These are phyloP conservation scores for Aspergillus funiculosus DNA, from an alignment of 495 filamentous ascomycete genomes.

Conservation along the genomic window DNA sequence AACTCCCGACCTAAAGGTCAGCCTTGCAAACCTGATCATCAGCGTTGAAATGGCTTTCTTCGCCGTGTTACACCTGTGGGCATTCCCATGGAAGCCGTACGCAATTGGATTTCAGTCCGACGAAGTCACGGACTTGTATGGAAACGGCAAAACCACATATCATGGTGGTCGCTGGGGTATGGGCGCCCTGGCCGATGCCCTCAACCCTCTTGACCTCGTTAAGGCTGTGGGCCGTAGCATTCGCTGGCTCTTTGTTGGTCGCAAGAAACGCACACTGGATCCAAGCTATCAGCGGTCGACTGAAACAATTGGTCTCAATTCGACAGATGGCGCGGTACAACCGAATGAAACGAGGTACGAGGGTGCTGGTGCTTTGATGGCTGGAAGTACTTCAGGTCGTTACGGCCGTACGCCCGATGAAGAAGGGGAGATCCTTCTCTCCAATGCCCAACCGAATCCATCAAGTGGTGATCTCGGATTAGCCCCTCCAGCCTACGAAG, in stretches of 20 bases:
- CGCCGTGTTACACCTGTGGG: conserved; percentile 70
- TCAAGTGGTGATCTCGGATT: conserved; percentile 8
- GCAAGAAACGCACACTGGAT: conserved; percentile 50
- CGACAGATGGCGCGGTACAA: conserved; percentile 14
- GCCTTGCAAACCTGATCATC: conserved; percentile 71
- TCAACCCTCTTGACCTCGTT: conserved; percentile 80
- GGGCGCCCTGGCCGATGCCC: conserved; percentile 60
- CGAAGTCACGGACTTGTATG: conserved; percentile 43
- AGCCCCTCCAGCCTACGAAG: conserved; percentile 19
- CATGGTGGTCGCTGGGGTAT: conserved; percentile 59
- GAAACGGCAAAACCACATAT: conserved; percentile 48
- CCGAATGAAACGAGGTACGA: conserved; percentile 29
- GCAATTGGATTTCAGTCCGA: conserved; percentile 28
- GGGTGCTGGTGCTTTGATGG: conserved; percentile 24
- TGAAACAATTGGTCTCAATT: conserved; percentile 31
- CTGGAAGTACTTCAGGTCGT: conserved; percentile 21
- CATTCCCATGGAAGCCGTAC: conserved; percentile 74
- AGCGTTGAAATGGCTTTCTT: conserved; percentile 89
- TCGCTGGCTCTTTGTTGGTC: conserved; percentile 74
- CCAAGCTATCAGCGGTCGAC: conserved; percentile 40
- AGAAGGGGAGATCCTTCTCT: conserved; percentile 38
- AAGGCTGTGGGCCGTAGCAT: conserved; percentile 72
- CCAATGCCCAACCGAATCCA: conserved; percentile 40
- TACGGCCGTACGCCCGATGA: conserved; percentile 27
- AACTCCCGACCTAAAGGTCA: conserved; percentile 71